Evolutionary conservation across 192 early-diverging fungal genomes (phyloP).

Genomic region (Coemansia sp.): DNA sequence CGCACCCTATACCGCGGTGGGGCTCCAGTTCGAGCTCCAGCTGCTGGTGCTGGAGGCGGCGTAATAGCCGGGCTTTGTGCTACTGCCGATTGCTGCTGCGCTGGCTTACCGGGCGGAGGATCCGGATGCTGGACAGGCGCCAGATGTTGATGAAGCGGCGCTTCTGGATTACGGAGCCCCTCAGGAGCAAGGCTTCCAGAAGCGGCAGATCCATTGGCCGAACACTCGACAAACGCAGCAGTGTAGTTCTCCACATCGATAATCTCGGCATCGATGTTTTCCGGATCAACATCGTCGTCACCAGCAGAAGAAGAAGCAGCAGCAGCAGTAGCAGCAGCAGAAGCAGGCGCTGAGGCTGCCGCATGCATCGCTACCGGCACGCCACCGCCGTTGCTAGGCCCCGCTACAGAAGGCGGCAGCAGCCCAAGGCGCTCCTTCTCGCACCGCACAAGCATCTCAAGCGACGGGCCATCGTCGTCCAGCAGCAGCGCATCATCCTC

Average conservation of each 20-base stretch:
- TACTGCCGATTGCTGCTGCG: no score
- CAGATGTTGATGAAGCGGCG: no score
- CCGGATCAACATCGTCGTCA: neutral
- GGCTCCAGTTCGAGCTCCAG: neutral
- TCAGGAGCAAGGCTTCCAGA: neutral
- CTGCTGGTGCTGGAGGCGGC: neutral
- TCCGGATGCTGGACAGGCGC: no score
- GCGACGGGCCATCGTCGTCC: constrained; percentile 3
- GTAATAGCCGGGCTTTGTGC: neutral
- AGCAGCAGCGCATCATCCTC: constrained; percentile 29
- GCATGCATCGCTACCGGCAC: neutral
- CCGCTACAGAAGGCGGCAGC: neutral
- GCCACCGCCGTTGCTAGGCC: neutral
- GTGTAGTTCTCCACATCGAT: neutral
- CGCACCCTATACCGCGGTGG: neutral
- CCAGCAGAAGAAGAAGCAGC: no score
- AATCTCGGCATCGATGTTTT: neutral
- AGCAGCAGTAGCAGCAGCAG: no score
- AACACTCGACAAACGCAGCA: neutral
- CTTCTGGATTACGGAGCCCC: no score
- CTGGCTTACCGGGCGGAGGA: no score
- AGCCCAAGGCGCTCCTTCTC: constrained; percentile 38
- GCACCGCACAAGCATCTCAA: constrained; percentile 8
- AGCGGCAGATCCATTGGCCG: neutral
- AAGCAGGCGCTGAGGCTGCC: neutral